Evolutionary conservation across 169 alveolate genomes (phyloP).

Genomic region (Cryptosporidium muris): DNA sequence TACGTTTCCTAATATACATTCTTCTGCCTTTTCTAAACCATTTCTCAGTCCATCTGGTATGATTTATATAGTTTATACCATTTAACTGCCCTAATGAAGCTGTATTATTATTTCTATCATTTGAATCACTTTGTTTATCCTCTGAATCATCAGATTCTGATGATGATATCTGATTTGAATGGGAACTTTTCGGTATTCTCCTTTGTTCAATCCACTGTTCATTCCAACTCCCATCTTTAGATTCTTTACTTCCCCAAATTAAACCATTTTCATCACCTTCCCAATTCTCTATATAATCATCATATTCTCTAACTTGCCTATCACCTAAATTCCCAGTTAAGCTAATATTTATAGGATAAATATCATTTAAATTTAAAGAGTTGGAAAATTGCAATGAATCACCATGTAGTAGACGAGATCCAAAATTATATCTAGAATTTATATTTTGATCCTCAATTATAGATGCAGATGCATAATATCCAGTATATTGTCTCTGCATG

Average conservation of each 20-base stretch:
- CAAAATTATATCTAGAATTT: constrained; percentile 25
- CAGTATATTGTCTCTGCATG: too few species aligned
- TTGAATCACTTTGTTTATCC: neutral
- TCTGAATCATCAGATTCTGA: constrained; percentile 20
- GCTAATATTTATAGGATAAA: neutral
- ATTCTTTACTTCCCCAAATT: constrained; percentile 62
- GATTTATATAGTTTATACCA: constrained; percentile 39
- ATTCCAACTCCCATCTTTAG: constrained; percentile 62
- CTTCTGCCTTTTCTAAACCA: constrained; percentile 66
- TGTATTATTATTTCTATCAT: neutral
- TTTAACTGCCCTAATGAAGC: constrained; percentile 54
- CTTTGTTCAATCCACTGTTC: constrained; percentile 70
- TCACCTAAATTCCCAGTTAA: neutral
- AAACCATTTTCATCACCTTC: constrained; percentile 59
- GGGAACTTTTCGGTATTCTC: constrained; percentile 36
- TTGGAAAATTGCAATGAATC: too few species aligned
- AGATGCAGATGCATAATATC: too few species aligned
- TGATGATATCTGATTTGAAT: constrained; percentile 13
- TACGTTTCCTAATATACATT: constrained; percentile 34
- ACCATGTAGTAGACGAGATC: neutral
- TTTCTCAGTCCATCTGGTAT: constrained; percentile 64
- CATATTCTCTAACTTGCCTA: constrained; percentile 24
- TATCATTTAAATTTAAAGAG: neutral
- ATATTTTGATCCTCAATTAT: neutral
- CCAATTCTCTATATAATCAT: constrained; percentile 56